Conservation (phyloP, 1,139 yeast species). For the Tardiomyces digboiensis region DNA sequence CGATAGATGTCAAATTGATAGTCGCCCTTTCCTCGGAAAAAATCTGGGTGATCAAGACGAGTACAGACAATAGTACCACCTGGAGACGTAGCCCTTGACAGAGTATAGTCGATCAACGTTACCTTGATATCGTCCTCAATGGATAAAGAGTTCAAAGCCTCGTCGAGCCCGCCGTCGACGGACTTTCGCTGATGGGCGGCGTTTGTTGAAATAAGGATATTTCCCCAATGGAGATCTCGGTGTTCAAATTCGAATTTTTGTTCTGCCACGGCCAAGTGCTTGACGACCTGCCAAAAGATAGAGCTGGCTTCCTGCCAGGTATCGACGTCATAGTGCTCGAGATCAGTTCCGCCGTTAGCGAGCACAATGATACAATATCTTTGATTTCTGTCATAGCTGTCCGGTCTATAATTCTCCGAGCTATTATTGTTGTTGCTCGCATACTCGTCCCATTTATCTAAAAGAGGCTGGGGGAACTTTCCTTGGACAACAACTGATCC, state of each 20-base stretch:
- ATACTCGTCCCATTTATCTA: conserved; percentile 37
- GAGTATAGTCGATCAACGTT: conserved; percentile 48
- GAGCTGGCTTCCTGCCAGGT: conserved; percentile 44
- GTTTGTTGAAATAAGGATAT: conserved; percentile 29
- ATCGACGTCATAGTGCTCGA: conserved; percentile 34
- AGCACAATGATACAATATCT: conserved; percentile 36
- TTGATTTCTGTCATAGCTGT: conserved; percentile 30
- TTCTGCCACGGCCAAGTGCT: conserved; percentile 43
- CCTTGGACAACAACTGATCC: conserved; percentile 40
- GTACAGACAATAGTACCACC: conserved; percentile 20
- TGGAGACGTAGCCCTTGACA: conserved; percentile 34
- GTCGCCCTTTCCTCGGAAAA: conserved; percentile 42
- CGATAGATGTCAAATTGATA: conserved; percentile 45
- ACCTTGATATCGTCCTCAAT: conserved; percentile 24
- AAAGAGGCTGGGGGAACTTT: conserved; percentile 30
- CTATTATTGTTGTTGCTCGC: conserved; percentile 14
- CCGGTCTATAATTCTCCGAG: conserved; percentile 30
- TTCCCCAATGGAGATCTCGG: conserved; percentile 59
- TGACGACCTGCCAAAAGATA: conserved; percentile 44
- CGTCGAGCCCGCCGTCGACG: neutral
- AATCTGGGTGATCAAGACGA: conserved; percentile 38
- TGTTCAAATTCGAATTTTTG: conserved; percentile 48
- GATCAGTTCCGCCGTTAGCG: conserved; percentile 39
- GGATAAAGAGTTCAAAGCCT: neutral
- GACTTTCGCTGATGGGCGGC: neutral